Percentiles rank a stretch among this genome's conserved stretches.
These are phyloP conservation scores for Arachis stenosperma DNA, from an alignment of 306 rosid species.

Conservation along the genomic window DNA sequence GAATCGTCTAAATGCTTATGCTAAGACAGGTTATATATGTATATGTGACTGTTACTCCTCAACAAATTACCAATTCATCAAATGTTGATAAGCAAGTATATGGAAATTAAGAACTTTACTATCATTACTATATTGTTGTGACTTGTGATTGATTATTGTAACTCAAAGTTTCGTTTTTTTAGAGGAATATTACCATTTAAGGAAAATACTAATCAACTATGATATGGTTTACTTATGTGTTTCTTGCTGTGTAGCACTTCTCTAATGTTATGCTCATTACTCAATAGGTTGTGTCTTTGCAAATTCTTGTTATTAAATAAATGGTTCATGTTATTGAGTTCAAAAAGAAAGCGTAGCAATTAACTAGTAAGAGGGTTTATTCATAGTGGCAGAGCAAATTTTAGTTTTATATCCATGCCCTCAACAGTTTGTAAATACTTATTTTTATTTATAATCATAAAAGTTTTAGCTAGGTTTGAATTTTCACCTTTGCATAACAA, in stretches of 20 bases:
- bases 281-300: background rate
- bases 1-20: background rate
- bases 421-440: background rate
- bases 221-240: background rate
- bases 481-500: too few species aligned
- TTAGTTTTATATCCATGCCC: background rate
- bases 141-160: background rate
- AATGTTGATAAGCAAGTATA: background rate
- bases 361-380: background rate
- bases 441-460: too few species aligned
- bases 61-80: background rate
- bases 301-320: background rate
- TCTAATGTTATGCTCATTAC: slow-evolving; percentile 1
- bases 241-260: slow-evolving; percentile 1
- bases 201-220: too few species aligned
- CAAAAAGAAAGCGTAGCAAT: slow-evolving; percentile 14
- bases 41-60: slow-evolving; percentile 11
- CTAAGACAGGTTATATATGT: background rate
- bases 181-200: background rate
- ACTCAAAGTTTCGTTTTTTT: background rate
- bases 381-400: background rate
- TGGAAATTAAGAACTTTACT: background rate
- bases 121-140: background rate
- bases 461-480: too few species aligned
- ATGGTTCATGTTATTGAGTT: background rate